Evolutionary conservation across 192 early-diverging fungal genomes (phyloP), one percentile per base, ranked within the genome.

Genomic region (Backusella tuberculispora): DNA sequence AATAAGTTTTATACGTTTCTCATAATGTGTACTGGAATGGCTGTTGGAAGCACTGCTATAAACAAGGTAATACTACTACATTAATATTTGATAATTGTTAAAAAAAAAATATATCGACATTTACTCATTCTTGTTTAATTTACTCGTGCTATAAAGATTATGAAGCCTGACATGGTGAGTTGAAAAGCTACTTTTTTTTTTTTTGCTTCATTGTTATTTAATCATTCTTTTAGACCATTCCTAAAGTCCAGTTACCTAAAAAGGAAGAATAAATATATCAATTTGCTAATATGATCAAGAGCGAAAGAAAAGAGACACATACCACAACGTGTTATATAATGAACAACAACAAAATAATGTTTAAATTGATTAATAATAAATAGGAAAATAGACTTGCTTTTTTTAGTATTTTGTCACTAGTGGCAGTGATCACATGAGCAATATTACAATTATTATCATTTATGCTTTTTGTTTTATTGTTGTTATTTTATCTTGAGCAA

Each of bases 11-110:
- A 66, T 6, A 75, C 74, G 9, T 75, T 75, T 53, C 34, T 75
- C 9, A 50, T 60, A 15, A 48, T 75, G 21, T 75, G 74, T 34
- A 53, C 66, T 29, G 74, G 74, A 53, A 75, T 75, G 74, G 74
- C 66, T n/a, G 48, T 44, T 41, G 74, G 74, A 44, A 75, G 74
- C 17, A 75, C 74, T 24, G 53, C 56, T 43, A 66, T 75, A 6
- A 46, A 75, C 41, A 75, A 75, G 74, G 74, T 60, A 60, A 60
- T 60, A 26, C 12, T 12, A 24, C 29, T 34, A 34, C 29, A 34
- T 34, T 34, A 34, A 34, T 2, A 1, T 34, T 2, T 34, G 29
- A 2, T 34, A 34, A 34, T 34, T 34, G 29, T 2, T 63, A 69
- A 26, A 1, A 70, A 29, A 34, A 5, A n/a, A 70, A 19, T n/a